Evolutionary conservation across 148 eudicot genomes (phyloP), one percentile per base, ranked within the genome.

Genomic region (Rheum nobile): DNA sequence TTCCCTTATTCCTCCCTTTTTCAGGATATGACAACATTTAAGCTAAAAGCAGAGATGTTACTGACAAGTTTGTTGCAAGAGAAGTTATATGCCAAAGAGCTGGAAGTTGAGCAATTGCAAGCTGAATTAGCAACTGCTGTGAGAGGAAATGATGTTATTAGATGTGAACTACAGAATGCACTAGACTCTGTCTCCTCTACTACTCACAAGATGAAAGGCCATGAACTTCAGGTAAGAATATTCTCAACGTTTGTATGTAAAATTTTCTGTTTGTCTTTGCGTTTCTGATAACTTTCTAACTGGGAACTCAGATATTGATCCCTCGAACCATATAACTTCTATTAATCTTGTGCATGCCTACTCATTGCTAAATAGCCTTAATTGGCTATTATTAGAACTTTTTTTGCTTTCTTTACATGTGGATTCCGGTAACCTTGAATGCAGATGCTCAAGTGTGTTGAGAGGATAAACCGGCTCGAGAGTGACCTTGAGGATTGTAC

Each of bases 81-180:
- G 73, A 95, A 86, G 80, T 80, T 95, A 39, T 90, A 83, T 83
- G 79, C 85, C 55, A 88, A 85, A 75, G 93, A 84, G 67, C 77
- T 83, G 55, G 90, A 95, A 54, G 72, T 86, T 72, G 98, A 95
- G 78, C 97, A 87, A 79, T 79, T 91, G 75, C 85, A 89, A 81
- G 97, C 98, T 67, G 97, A 91, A 75, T 77, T 90, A 76, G 96
- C 97, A 71, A 81, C 89, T 71, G 90, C 88, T 57, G 82, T 84
- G 21, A 87, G 97, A 83, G 89, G 93, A 22, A 89, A 81, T 77
- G 97, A 87, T 65, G 76, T 88, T 55, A 93, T 95, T 81, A 86
- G 85, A 75, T 79, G 85, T 80, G 97, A 95, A 83, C 82, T 90
- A 65, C 93, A 95, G 82, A 88, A 88, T 78, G 87, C 91, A n/a